These are phyloP conservation scores for Colletotrichum sp. DNA, from an alignment of 2,329 filamentous ascomycete genomes.

Conservation along the genomic window DNA sequence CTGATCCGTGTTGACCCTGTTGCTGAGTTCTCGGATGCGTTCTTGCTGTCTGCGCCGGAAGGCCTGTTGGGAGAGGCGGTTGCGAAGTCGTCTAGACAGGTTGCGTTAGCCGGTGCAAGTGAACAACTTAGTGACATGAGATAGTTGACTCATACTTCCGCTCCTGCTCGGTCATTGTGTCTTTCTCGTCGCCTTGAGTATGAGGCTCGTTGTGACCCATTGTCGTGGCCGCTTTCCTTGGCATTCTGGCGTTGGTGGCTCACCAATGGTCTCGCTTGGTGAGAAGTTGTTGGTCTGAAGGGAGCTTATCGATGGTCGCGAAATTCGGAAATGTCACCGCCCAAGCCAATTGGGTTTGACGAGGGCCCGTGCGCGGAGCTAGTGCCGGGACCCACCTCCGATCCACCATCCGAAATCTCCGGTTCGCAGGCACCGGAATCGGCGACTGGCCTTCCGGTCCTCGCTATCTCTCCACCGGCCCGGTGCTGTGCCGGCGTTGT, in stretches of 20 bases:
- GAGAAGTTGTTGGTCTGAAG: background rate
- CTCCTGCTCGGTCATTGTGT: background rate
- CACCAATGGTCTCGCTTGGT: background rate
- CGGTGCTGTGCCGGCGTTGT: background rate
- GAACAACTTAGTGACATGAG: background rate
- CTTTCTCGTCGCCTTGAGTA: background rate
- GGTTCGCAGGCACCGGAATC: background rate
- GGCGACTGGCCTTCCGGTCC: background rate
- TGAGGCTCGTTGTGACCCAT: background rate
- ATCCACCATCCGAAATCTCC: background rate
- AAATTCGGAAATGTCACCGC: background rate
- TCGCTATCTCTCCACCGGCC: background rate
- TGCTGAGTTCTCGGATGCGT: conserved; percentile 29
- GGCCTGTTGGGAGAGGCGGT: conserved; percentile 34
- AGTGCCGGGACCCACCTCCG: background rate
- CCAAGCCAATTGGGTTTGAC: background rate
- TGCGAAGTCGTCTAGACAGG: conserved; percentile 30
- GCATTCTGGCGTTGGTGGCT: background rate
- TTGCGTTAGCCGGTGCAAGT: background rate
- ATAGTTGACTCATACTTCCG: background rate
- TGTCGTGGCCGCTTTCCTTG: background rate
- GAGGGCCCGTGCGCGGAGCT: background rate
- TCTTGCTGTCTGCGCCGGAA: conserved; percentile 35
- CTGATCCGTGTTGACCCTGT: conserved; percentile 25
- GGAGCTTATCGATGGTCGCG: background rate